phyloP scores from a whole-genome alignment of 2,329 filamentous ascomycete genomes.

The Alternaria hordeiaustralica region DNA sequence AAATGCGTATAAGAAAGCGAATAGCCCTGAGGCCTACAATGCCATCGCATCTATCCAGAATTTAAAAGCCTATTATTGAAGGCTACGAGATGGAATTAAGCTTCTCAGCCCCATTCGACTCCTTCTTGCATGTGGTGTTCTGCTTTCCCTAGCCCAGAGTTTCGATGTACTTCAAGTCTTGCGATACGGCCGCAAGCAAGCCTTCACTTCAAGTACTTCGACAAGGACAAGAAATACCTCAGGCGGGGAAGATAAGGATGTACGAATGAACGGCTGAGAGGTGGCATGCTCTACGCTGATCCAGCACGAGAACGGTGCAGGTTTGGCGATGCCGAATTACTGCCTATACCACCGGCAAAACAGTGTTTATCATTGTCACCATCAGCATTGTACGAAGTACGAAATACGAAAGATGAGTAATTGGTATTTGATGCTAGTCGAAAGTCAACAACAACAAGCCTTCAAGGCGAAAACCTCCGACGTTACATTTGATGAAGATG shows the following conservation, averaged over 20 bases:
- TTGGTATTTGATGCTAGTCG: not conserved
- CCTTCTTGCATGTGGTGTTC: not conserved
- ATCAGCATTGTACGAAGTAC: not conserved
- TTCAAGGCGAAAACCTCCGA: not conserved
- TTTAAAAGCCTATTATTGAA: accelerated
- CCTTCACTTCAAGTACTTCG: not conserved
- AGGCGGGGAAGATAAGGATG: not conserved
- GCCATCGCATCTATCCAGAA: not conserved
- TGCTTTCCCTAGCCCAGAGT: not conserved
- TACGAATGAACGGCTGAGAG: not conserved
- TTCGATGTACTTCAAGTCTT: not conserved
- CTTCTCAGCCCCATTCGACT: not conserved
- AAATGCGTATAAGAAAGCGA: not conserved
- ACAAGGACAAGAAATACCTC: not conserved
- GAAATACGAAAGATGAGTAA: not conserved
- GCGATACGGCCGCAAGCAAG: not conserved
- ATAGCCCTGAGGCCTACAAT: not conserved
- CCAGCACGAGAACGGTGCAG: not conserved
- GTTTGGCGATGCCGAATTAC: not conserved
- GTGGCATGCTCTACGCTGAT: not conserved
- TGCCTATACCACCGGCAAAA: not conserved
- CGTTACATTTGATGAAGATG: not conserved
- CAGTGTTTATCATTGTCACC: not conserved
- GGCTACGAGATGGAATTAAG: not conserved
- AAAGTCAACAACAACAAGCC: slow-evolving; percentile 1